Evolutionary conservation across 1,284 basidiomycete genomes (phyloP).

Genomic region (Apiotrichum gracile): DNA sequence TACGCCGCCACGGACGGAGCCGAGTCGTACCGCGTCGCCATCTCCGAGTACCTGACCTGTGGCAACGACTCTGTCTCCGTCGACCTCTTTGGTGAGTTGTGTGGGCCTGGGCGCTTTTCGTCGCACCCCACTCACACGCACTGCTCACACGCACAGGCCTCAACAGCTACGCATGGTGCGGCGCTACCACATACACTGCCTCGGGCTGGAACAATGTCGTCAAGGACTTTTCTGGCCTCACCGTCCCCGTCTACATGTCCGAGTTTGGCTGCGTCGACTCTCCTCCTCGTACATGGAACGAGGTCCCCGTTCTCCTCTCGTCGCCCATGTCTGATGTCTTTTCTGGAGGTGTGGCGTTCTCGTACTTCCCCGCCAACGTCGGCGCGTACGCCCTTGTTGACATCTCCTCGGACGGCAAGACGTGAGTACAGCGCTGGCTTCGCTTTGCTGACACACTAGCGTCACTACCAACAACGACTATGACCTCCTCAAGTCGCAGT

Average conservation of each 20-base stretch:
- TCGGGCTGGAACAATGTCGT: constrained; percentile 51
- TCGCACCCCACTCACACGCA: not conserved
- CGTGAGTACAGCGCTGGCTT: constrained; percentile 20
- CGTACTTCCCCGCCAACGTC: constrained; percentile 64
- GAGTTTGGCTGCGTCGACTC: constrained; percentile 74
- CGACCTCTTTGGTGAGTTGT: constrained; percentile 79
- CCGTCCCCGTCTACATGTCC: constrained; percentile 80
- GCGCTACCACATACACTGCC: constrained; percentile 56
- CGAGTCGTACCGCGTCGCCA: constrained; percentile 58
- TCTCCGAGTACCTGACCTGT: constrained; percentile 77
- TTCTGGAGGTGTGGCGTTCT: constrained; percentile 82
- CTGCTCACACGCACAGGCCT: constrained; percentile 21
- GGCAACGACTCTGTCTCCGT: constrained; percentile 65
- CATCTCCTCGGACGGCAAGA: constrained; percentile 51
- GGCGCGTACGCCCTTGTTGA: constrained; percentile 74
- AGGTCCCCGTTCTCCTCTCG: constrained; percentile 68
- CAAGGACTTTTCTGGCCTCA: constrained; percentile 52
- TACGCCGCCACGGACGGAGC: constrained; percentile 80
- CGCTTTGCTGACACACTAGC: constrained; percentile 23
- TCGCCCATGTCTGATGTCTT: constrained; percentile 67
- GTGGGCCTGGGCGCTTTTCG: constrained; percentile 66
- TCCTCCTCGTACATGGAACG: constrained; percentile 69
- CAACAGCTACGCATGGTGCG: constrained; percentile 65
- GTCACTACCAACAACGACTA: constrained; percentile 53
- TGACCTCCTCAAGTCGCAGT: constrained; percentile 59